Evolutionary conservation across 495 filamentous ascomycete species (phyloP), one percentile per base, ranked within the genome.

Genomic region (Pyrenula massariospora): DNA sequence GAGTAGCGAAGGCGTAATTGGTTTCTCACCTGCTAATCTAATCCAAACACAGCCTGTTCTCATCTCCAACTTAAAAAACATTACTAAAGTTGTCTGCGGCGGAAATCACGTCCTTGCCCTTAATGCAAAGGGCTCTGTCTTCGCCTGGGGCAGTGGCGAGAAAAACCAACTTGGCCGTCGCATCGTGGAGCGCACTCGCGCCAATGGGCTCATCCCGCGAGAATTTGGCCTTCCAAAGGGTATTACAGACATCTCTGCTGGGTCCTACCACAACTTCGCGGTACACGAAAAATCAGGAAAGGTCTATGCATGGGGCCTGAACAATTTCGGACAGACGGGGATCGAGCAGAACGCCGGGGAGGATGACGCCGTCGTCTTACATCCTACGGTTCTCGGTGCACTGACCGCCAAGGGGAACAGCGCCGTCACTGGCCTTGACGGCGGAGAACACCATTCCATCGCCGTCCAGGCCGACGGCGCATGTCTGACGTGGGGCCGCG

Each of bases 81-180:
- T 91, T 61, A 79, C 70, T 22, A 56, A 76, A 11, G 72, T 91
- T 23, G 75, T 76, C 22, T 72, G 74, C 48, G 87, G 87, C 52
- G 76, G 78, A 12, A 86, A 91, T 66, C 87, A 91, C 66, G 72
- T 83, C 52, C 75, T 91, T 23, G 87, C 85, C 8, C 73, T 89
- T 23, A 80, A 86, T 63, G 73, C 70, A n/a, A 75, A 80, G 55
- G 84, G 84, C 57, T 77, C 76, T 50, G 77, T 88, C 52, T 85
- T 71, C 57, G 79, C 80, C 51, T 91, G 87, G 87, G 87, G 87
- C 53, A 76, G 77, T 58, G 85, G 85, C 53, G 82, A 89, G 57
- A 84, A 88, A 60, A 75, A 77, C 64, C 87, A 90, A 66, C 84
- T 91, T n/a, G 87, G 83, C 11, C 84, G 85, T 50, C 77, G 79